Evolutionary conservation across 805 yeast species (phyloP), one percentile per base, ranked within the genome.

Genomic region (Yamadazyma laniorum): DNA sequence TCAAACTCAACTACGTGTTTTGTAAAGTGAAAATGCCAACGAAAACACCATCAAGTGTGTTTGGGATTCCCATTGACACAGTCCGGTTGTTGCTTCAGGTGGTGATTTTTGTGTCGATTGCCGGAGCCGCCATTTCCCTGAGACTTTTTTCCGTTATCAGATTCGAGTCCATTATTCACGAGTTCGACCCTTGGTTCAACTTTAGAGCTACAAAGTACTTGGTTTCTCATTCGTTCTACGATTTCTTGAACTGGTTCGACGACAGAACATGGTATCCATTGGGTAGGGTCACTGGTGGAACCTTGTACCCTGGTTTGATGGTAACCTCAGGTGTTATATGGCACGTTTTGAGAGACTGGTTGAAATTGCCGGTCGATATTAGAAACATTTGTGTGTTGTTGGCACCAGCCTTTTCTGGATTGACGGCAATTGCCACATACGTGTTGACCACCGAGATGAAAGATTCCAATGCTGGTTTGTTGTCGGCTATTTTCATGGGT

Each of bases 281-380:
- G 50, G 99, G 99, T 15, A 79, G 99, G 67, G 99, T 93, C 56
- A 93, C 99, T 9, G 99, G 99, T 51, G 99, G 99, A 42, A 95
- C 99, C 1, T 65, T 93, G 45, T 93, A 95, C 57, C 99, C 99
- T 3, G 99, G 99, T 6, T 70, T 95, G 49, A 93, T 93, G 99
- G 96, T 95, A 18, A 88, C 99, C 3, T 81, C 95, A n/a, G 95
- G 95, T 16, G 74, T 86, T 16, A 82, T 95, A 41, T 90, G 91
- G 82, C 85, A 80, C 51, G 53, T 79, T 4, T 70, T 93, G 45
- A 65, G 78, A 35, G 70, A 74, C 40, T 65, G 64, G 65, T 61
- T 79, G 32, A 80, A 89, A 5, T 63, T 93, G 41, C 98, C 98
- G 14, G 72, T 93, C 36, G 98, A 93, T 60, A 93, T 93, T 50